These are phyloP conservation scores for Aphanomyces euteiches DNA, from an alignment of 352 stramenopile genomes.

Conservation along the genomic window DNA sequence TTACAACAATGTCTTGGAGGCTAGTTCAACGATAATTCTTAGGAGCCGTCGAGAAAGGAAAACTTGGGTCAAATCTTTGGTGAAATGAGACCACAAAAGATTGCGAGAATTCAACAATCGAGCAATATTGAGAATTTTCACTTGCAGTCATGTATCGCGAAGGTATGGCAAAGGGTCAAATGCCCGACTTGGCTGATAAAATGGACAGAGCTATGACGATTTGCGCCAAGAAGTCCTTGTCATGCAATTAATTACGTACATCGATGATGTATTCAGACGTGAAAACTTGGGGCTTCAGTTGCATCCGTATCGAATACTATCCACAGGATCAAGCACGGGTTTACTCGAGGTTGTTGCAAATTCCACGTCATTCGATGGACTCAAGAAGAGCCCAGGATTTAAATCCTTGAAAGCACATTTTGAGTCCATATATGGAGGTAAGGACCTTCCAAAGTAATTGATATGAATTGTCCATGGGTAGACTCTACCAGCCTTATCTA, in stretches of 20 bases:
- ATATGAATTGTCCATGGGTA: too few relatives aligned
- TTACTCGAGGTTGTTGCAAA: constrained; percentile 96
- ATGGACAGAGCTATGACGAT: constrained; percentile 95
- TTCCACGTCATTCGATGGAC: constrained; percentile 94
- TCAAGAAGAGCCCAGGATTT: constrained; percentile 90
- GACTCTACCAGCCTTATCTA: constrained; percentile 42
- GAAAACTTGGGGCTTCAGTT: constrained; percentile 90
- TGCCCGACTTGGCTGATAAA: too few relatives aligned
- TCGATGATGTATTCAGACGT: constrained; percentile 90
- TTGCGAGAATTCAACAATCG: constrained; percentile 41
- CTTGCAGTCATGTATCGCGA: constrained; percentile 90
- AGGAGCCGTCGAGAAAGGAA: neutral
- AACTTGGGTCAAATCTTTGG: constrained; percentile 46
- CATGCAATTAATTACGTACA: constrained; percentile 96
- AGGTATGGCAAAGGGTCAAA: constrained; percentile 26
- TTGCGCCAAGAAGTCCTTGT: constrained; percentile 96
- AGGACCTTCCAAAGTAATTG: too few relatives aligned
- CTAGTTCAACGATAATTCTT: neutral
- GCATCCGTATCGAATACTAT: constrained; percentile 94
- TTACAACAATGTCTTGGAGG: neutral
- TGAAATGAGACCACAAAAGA: constrained; percentile 53
- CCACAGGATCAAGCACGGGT: constrained; percentile 91
- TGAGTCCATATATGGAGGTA: constrained; percentile 85
- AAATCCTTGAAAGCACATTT: constrained; percentile 91
- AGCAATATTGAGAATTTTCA: constrained; percentile 44